Conservation (phyloP, 331 rosid genomes). For the Saraca asoca region DNA sequence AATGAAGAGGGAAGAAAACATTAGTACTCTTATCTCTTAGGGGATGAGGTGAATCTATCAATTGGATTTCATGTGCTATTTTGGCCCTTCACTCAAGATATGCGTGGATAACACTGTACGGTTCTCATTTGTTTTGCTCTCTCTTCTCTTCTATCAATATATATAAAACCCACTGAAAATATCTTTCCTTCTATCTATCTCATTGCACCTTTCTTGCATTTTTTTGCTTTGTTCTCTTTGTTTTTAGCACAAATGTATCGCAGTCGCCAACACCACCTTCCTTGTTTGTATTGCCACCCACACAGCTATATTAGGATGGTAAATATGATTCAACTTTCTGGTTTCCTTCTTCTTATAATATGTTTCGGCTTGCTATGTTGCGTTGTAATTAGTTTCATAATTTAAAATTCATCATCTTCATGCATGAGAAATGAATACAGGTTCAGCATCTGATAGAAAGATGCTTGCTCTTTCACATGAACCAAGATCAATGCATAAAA, state of each 20-base stretch:
- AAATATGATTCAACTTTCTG: not conserved
- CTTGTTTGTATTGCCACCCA: slow-evolving; percentile 86
- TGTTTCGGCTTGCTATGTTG: not conserved
- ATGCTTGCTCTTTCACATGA: slow-evolving; percentile 84
- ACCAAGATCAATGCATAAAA: slow-evolving; percentile 70
- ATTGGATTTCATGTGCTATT: slow-evolving; percentile 69
- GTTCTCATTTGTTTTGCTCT: slow-evolving; percentile 14
- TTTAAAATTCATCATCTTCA: not conserved
- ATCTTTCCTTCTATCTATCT: slow-evolving; percentile 45
- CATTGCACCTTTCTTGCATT: slow-evolving; percentile 34
- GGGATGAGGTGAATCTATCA: slow-evolving; percentile 74
- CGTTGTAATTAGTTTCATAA: not conserved
- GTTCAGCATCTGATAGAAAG: slow-evolving; percentile 92
- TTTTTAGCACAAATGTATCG: slow-evolving; percentile 51
- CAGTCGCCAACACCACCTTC: slow-evolving; percentile 49
- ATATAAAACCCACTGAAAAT: slow-evolving; percentile 37
- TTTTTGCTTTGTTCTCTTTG: slow-evolving; percentile 37
- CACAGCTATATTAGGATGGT: slow-evolving; percentile 82
- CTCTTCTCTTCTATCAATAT: not conserved
- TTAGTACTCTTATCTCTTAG: slow-evolving; percentile 58
- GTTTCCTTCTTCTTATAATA: not conserved
- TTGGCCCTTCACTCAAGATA: slow-evolving; percentile 93
- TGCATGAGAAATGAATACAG: slow-evolving; percentile 54
- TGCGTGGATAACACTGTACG: slow-evolving; percentile 56
- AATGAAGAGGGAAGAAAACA: not conserved